Base-by-base conservation (phyloP, 495 filamentous ascomycete genomes). In the Hypoxylon lienhwacheense region DNA sequence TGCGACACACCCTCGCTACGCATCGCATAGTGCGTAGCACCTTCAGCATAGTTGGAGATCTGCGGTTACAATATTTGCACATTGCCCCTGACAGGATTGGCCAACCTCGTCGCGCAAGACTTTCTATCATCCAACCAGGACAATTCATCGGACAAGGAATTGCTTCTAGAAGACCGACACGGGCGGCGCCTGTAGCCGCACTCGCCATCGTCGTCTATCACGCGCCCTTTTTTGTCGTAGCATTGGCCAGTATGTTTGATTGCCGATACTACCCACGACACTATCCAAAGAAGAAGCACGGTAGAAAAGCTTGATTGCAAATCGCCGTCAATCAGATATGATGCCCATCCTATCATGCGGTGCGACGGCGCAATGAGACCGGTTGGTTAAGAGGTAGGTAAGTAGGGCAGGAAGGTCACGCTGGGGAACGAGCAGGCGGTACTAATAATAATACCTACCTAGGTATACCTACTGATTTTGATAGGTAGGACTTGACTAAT, bases 291-390 rank as follows among this genome's bases (percentile, higher is more conserved):
- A 52, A 47, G 51, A 56, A 52, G n/a, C n/a, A n/a, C 58, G 58
- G 58, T 56, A 56, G 58, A 55, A 61, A 61, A 61, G 52, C 58
- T 61, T 55, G 58, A 56, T 61, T 61, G 58, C 58, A 20, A 52
- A 53, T 55, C 41, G 15, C 34, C 35, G 47, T 61, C 47, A 42
- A 52, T 61, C 43, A 61, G 57, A 35, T 28, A 51, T 29, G 46
- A 31, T 26, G 41, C 28, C 22, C 43, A 41, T 32, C 31, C 25
- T n/a, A 33, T 25, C 4, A 34, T 61, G 58, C 47, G 43, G 34
- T 55, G 51, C 51, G 46, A 61, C 50, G 15, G 12, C 10, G 28
- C 21, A 46, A 16, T 20, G n/a, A 26, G 34, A 17, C 25, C 44
- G 49, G 50, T 49, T 40, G 40, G 47, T 22, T 43, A 36, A 12